Conservation (phyloP, 345 rosid genomes). For the Erodium maritimum region DNA sequence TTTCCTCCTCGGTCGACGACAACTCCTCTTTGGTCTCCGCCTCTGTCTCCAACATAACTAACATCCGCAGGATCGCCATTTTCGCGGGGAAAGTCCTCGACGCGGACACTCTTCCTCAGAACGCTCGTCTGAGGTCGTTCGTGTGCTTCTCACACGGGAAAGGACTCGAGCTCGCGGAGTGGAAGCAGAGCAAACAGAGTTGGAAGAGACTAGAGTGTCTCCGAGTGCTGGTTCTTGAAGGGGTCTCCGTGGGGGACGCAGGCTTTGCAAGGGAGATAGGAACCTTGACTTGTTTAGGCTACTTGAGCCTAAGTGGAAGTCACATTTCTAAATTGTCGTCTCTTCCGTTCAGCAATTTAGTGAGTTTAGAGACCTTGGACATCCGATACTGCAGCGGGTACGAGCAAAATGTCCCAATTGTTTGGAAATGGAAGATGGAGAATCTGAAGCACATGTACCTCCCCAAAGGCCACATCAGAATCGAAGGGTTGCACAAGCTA, state of each 20-base stretch:
- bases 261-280: neutral
- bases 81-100: neutral
- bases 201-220: neutral
- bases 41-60: neutral
- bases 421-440: slow-evolving; percentile 1
- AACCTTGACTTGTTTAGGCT: neutral
- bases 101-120: neutral
- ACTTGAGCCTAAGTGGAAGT: neutral
- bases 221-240: slow-evolving; percentile 1
- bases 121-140: neutral
- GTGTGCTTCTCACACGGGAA: neutral
- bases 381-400: neutral
- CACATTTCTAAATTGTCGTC: neutral
- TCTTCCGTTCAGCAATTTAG: neutral
- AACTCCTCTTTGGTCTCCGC: neutral
- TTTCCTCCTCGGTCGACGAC: neutral
- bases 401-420: neutral
- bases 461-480: neutral
- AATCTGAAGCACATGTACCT: neutral
- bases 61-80: neutral
- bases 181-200: neutral
- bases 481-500: neutral
- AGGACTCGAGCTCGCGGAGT: neutral
- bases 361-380: slow-evolving; percentile 2
- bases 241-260: neutral